Evolutionary conservation across 2,329 filamentous ascomycete genomes (phyloP), one percentile per base, ranked within the genome.

Genomic region (Pestalotiopsis sp.): DNA sequence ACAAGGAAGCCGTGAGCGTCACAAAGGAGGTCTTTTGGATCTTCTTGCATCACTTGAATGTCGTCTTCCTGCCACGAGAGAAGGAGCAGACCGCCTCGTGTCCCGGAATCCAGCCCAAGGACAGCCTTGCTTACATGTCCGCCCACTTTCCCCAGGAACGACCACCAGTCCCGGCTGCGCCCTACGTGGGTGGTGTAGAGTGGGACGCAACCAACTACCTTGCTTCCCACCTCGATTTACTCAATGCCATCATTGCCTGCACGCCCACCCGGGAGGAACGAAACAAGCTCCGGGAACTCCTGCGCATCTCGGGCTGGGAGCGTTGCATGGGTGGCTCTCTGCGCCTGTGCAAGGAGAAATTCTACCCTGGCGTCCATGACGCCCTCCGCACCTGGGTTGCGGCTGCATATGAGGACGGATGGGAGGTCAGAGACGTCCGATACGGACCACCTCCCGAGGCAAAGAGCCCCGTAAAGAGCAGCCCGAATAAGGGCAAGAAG

Each of bases 11-110:
- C 20, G 91, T 91, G 68, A 94, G 92, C 74, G 95, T 98, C 61
- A 97, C 94, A 56, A 98, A 98, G 79, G 95, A 99, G 78, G 95
- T 98, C 35, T 99, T 99, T 78, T 99, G 95, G 95, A 98, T 98
- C 77, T 99, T 98, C 82, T 85, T 98, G 66, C 95, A 98, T 80
- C 92, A 97, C 73, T 85, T 97, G 68, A 98, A 98, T 74, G 91
- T 98, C 59, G 87, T 98, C 48, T 86, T 93, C 24, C 79, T 92
- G 40, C 88, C 90, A 1, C 75, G 81, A 40, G 82, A 83, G 58
- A 79, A 80, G 72, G 78, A 80, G 59, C 68, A 69, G 44, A 74
- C 75, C 64, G 75, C 66, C 71, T 73, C 60, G 75, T 26, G 80
- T 73, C 66, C 64, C 68, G 70, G 71, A 67, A 71, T 72, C 64